A percentile compares a stretch with the other conserved stretches of the same genome.
Evolutionary conservation across 345 rosid genomes (phyloP).

Genomic region (Draba incana): DNA sequence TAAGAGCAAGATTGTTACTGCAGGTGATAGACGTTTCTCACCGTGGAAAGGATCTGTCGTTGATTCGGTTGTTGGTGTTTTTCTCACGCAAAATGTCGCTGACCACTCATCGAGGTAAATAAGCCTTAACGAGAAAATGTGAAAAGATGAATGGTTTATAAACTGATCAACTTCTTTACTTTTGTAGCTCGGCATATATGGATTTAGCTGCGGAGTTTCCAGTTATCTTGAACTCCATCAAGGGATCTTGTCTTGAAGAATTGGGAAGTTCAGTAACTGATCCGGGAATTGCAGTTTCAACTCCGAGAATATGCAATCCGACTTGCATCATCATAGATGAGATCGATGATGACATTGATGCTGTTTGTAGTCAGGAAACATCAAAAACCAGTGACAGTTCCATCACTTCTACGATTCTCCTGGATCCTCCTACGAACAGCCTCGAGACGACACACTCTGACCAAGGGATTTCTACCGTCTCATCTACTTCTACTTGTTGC

Average conservation of each 20-base stretch:
- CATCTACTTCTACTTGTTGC: slow-evolving; percentile 25
- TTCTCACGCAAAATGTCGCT: slow-evolving; percentile 89
- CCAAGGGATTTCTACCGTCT: slow-evolving; percentile 22
- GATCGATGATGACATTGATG: slow-evolving; percentile 44
- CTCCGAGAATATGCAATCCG: slow-evolving; percentile 46
- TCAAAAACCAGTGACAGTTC: slow-evolving; percentile 36
- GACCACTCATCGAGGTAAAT: slow-evolving; percentile 90
- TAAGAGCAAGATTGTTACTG: slow-evolving; percentile 18
- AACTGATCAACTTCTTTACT: slow-evolving; percentile 13
- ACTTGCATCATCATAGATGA: slow-evolving; percentile 52
- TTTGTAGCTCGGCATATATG: slow-evolving; percentile 82
- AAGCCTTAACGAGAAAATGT: neutral
- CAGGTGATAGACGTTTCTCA: slow-evolving; percentile 92
- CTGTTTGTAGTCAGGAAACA: slow-evolving; percentile 47
- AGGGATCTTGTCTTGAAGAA: slow-evolving; percentile 42
- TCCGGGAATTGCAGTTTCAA: slow-evolving; percentile 43
- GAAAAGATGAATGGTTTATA: slow-evolving; percentile 23
- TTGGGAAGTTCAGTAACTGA: slow-evolving; percentile 45
- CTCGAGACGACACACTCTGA: slow-evolving; percentile 40
- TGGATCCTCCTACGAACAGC: slow-evolving; percentile 35
- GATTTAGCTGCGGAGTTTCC: slow-evolving; percentile 82
- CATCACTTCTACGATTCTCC: slow-evolving; percentile 28
- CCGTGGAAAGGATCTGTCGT: slow-evolving; percentile 96
- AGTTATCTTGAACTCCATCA: slow-evolving; percentile 37
- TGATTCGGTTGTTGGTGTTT: slow-evolving; percentile 93